phyloP scores from a whole-genome alignment of 345 rosid genomes.

The Orychophragmus violaceus region DNA sequence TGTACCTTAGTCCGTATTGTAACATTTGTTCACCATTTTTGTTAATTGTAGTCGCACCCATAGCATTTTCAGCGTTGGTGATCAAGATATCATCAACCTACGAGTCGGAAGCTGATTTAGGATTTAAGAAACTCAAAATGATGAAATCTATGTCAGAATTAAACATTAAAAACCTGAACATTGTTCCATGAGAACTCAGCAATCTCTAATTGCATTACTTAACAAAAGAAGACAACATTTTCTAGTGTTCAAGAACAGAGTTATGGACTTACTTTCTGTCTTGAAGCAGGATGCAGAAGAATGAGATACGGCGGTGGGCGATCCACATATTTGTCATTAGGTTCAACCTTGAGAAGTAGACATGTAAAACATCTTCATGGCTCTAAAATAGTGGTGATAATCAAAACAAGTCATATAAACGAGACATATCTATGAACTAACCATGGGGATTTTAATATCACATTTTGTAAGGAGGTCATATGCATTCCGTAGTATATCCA shows the following conservation, averaged over 20 bases:
- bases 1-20: constrained; percentile 72
- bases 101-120: neutral
- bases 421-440: constrained; percentile 23
- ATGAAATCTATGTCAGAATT: constrained; percentile 9
- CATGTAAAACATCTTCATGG: neutral
- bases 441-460: constrained; percentile 65
- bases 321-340: constrained; percentile 52
- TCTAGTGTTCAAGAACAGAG: neutral
- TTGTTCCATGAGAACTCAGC: constrained; percentile 85
- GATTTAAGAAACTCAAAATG: neutral
- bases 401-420: neutral
- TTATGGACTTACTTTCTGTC: constrained; percentile 59
- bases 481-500: constrained; percentile 80
- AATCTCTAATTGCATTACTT: constrained; percentile 53
- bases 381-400: neutral
- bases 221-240: neutral
- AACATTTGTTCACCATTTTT: constrained; percentile 52
- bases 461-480: constrained; percentile 69
- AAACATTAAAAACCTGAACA: constrained; percentile 50
- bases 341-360: constrained; percentile 42
- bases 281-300: constrained; percentile 75
- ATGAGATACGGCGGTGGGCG: constrained; percentile 80
- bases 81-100: constrained; percentile 84
- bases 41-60: constrained; percentile 54
- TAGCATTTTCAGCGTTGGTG: constrained; percentile 55